Conservation (phyloP, 1,139 yeast genomes). For the Kodamaea suecica region DNA sequence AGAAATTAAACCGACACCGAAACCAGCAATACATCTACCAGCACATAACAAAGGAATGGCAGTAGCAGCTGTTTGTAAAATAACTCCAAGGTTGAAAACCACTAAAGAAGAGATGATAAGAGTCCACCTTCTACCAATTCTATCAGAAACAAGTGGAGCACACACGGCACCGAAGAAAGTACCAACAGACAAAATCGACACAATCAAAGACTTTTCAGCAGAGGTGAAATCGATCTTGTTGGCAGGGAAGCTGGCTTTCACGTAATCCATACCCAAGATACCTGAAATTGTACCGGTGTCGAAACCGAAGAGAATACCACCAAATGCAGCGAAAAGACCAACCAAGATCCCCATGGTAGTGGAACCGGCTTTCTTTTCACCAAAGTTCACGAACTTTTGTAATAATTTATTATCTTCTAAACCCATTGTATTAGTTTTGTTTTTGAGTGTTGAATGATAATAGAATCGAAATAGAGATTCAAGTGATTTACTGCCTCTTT, state of each 20-base stretch:
- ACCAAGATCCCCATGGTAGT: conserved; percentile 45
- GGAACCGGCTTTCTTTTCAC: conserved; percentile 48
- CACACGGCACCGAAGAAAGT: conserved; percentile 64
- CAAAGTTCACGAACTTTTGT: conserved; percentile 33
- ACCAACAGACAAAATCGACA: conserved; percentile 68
- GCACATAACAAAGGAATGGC: conserved; percentile 42
- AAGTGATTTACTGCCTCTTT: neutral
- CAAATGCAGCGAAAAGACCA: conserved; percentile 56
- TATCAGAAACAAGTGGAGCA: conserved; percentile 57
- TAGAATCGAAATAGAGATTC: too few relatives aligned
- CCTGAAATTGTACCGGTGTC: conserved; percentile 83
- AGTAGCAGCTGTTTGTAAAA: conserved; percentile 57
- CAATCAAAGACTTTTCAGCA: conserved; percentile 56
- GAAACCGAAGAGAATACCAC: conserved; percentile 71
- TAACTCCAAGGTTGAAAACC: conserved; percentile 58
- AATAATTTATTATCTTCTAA: conserved; percentile 35
- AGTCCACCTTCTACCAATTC: conserved; percentile 57
- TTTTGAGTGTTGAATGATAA: neutral
- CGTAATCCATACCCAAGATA: conserved; percentile 68
- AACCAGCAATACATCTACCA: conserved; percentile 58
- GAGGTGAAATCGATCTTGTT: conserved; percentile 38
- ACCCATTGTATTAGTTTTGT: too few relatives aligned
- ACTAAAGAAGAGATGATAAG: conserved; percentile 49
- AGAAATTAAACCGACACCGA: conserved; percentile 64
- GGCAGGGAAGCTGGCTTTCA: conserved; percentile 42